Evolutionary conservation across 345 rosid genomes (phyloP).

Genomic region (Gossypium bickii): DNA sequence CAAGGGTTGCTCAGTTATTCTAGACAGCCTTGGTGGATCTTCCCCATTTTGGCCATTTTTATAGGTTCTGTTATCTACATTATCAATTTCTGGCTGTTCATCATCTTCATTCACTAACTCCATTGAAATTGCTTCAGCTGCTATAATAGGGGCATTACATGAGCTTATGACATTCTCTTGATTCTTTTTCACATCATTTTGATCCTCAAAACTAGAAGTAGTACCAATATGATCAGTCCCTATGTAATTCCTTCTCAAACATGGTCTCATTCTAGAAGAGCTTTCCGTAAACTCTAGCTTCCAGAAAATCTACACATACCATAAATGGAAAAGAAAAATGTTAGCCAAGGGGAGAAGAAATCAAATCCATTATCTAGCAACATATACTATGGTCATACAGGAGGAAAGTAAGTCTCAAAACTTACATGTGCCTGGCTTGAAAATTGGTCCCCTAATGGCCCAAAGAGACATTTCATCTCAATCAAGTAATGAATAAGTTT

Average conservation of each 20-base stretch:
- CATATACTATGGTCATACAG: neutral
- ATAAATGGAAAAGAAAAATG: slow-evolving; percentile 4
- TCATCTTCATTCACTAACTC: slow-evolving; percentile 73
- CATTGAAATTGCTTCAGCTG: slow-evolving; percentile 81
- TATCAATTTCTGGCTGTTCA: slow-evolving; percentile 66
- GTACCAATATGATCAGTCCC: slow-evolving; percentile 89
- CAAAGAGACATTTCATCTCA: slow-evolving; percentile 84
- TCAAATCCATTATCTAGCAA: neutral
- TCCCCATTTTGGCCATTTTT: slow-evolving; percentile 41
- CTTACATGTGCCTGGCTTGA: slow-evolving; percentile 57
- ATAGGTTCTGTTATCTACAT: slow-evolving; percentile 40
- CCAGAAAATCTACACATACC: slow-evolving; percentile 70
- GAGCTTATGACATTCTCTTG: slow-evolving; percentile 44
- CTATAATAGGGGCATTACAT: slow-evolving; percentile 61
- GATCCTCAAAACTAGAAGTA: slow-evolving; percentile 81
- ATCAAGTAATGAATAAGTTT: slow-evolving; percentile 79
- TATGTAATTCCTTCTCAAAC: slow-evolving; percentile 69
- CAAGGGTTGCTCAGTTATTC: slow-evolving; percentile 44
- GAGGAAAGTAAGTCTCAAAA: slow-evolving; percentile 20
- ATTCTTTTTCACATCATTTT: slow-evolving; percentile 37
- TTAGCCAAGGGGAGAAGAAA: neutral
- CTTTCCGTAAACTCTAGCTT: slow-evolving; percentile 91
- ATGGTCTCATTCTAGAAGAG: slow-evolving; percentile 92
- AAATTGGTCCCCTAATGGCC: slow-evolving; percentile 58
- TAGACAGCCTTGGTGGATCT: slow-evolving; percentile 39